Evolutionary conservation across 1,284 basidiomycete species (phyloP).

Genomic region (Athelia psychrophila): DNA sequence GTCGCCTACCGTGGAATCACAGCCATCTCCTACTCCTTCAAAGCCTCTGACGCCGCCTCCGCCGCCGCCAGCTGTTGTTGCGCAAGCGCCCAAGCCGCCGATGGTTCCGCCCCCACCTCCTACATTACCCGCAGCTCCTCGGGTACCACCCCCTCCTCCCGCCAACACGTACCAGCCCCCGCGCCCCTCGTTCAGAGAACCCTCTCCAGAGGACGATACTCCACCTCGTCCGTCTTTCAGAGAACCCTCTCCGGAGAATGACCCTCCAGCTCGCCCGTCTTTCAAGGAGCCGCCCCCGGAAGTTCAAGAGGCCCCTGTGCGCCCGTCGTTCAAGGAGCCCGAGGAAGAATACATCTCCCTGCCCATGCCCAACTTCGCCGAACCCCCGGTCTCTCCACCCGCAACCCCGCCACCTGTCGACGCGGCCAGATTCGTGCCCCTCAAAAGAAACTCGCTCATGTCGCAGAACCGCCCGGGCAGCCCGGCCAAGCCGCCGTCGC

Average conservation of each 20-base stretch:
- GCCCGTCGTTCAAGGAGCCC: constrained; percentile 49
- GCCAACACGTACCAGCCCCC: constrained; percentile 45
- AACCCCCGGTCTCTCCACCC: constrained; percentile 24
- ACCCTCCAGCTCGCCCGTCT: constrained; percentile 40
- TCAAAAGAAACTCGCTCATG: constrained; percentile 1
- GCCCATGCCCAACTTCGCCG: constrained; percentile 38
- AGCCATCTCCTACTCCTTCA: constrained; percentile 16
- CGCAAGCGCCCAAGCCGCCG: constrained; percentile 25
- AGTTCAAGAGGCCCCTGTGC: constrained; percentile 42
- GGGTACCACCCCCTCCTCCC: constrained; percentile 28
- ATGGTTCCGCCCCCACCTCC: constrained; percentile 6
- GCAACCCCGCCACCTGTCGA: constrained; percentile 29
- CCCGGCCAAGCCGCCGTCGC: constrained; percentile 28
- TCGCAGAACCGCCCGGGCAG: background rate
- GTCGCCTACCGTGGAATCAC: constrained; percentile 5
- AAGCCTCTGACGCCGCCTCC: constrained; percentile 21
- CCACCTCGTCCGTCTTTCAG: constrained; percentile 38
- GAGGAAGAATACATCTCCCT: constrained; percentile 28
- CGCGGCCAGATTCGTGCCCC: constrained; percentile 6
- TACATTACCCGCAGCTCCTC: background rate
- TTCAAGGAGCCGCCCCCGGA: constrained; percentile 53
- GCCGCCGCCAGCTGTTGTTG: constrained; percentile 12
- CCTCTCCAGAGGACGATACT: constrained; percentile 30
- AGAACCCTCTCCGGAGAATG: constrained; percentile 24
- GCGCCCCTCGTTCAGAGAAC: constrained; percentile 50